Percentiles rank a stretch among this genome's conserved stretches.
Conservation (phyloP, 2,329 filamentous ascomycete genomes). For the Pyrenochaeta sp. region DNA sequence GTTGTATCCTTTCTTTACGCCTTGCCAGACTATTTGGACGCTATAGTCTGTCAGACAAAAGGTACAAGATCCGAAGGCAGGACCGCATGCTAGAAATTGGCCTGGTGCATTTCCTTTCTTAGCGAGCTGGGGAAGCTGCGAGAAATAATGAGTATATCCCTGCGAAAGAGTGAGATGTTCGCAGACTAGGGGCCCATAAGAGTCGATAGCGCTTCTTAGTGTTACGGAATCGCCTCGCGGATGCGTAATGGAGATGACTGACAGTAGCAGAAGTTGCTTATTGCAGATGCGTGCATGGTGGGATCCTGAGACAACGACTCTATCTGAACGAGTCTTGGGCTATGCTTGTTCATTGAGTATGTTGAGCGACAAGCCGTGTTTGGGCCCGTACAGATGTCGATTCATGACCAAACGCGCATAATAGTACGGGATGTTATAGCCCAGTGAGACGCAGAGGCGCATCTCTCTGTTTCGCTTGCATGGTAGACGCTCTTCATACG, state of each 20-base stretch:
- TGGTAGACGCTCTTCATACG: constrained; percentile 4
- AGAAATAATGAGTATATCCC: constrained; percentile 2
- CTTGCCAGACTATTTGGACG: constrained; percentile 21
- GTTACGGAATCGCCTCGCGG: constrained; percentile 10
- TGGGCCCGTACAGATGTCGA: constrained; percentile 22
- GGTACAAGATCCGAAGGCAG: constrained; percentile 23
- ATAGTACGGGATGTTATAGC: constrained; percentile 15
- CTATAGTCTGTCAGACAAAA: constrained; percentile 27
- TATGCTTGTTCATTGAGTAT: constrained; percentile 9
- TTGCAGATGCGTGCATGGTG: constrained; percentile 23
- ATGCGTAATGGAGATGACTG: constrained; percentile 16
- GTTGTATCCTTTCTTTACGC: constrained; percentile 15
- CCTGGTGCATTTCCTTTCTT: constrained; percentile 10
- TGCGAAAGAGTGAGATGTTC: constrained; percentile 10
- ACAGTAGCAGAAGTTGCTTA: constrained; percentile 22
- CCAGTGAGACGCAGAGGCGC: not conserved
- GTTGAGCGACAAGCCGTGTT: constrained; percentile 17
- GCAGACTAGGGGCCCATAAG: constrained; percentile 9
- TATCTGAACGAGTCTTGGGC: not conserved
- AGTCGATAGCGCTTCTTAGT: constrained; percentile 17
- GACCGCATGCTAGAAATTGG: constrained; percentile 15
- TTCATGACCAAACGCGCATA: constrained; percentile 31
- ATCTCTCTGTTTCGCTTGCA: constrained; percentile 8
- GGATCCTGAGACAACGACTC: constrained; percentile 5
- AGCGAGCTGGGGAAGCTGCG: constrained; percentile 21